Base-by-base conservation (phyloP, 495 filamentous ascomycete genomes). In the Tuber melanosporum region DNA sequence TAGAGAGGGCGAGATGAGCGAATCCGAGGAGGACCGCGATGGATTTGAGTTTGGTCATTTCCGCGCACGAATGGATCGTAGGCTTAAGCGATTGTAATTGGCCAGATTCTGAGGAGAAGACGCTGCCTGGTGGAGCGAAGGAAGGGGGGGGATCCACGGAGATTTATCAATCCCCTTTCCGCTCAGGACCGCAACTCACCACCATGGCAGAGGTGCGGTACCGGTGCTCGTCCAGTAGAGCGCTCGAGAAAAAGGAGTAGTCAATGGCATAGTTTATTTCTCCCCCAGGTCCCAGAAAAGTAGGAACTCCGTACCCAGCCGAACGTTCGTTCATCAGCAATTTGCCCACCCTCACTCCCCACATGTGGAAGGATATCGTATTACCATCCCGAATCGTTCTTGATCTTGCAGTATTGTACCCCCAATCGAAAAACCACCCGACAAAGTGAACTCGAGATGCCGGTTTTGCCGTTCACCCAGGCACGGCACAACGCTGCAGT, bases 21-120 rank as follows among this genome's bases (percentile, higher is more conserved):
- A 80, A 49, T 32, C 57, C 77, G 46, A 80, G 69, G 71, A 80
- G 66, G 74, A 71, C 26, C 17, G 73, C n/a, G 70, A 80, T 36
- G 26, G 57, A 32, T 17, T 36, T 66, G 57, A 66, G 14, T 66
- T 66, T 66, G 57, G 6, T 12, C 57, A 66, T 66, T 17, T 66
- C 26, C 3, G 14, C 57, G 57, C 26, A 36, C 57, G 32, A 66
- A 15, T 66, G 14, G 26, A 66, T 66, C 3, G 12, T 17, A 66
- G 4, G 26, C 32, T 36, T 32, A 12, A 36, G 26, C 26, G 32
- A 66, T 19, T 66, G 5, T 36, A 32, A 20, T 10, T 62, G 10
- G 57, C 57, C 26, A 19, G 57, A 36, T 26, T 66, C 14, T 2
- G 4, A 9, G 32, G 26, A 17, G 36, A 32, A 66, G 26, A 26